Base-by-base conservation (phyloP, 179 eudicot genomes). In the Camellia oleifera region DNA sequence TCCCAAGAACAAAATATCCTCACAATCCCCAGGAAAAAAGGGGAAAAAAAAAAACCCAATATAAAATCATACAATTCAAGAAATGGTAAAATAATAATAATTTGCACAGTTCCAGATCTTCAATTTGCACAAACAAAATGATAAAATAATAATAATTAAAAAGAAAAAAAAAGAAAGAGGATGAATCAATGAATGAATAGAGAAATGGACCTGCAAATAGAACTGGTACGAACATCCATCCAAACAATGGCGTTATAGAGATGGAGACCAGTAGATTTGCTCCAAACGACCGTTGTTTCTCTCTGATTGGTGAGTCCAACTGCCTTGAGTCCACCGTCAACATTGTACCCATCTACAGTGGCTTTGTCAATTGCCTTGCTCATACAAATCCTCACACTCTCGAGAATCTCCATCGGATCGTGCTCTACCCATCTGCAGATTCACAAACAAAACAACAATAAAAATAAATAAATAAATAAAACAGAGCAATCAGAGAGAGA, bases 291-390 rank as follows among this genome's bases (percentile, higher is more conserved):
- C 70, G 93, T 90, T 0, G 99, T 96, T 81, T 96, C 99, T 69
- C 99, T 94, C 85, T 96, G 99, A 89, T 96, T 96, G 77, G 99
- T 94, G 50, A 96, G 84, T 45, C 99, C 99, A 84, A 96, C 88
- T 5, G 97, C 99, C 80, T 96, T 96, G 87, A 96, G 79, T 45
- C 98, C 97, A 44, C 82, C 69, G 74, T 96, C 98, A 63, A 96
- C 93, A 76, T 96, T 94, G 82, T 88, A 82, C 0, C 99, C 98
- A 52, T 83, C 89, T 12, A 92, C 99, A 7, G 98, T 96, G 1
- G 99, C 99, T 85, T 94, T 96, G 79, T 96, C 99, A 52, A 96
- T 69, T 0, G 98, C 98, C 84, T 94, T 94, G 5, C 90, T 86
- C 7, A 94, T 82, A 67, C 99, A 96, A 64, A 92, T 78, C 82